Base-by-base conservation (phyloP, 768 basidiomycete genomes). In the Trametes cingulata region DNA sequence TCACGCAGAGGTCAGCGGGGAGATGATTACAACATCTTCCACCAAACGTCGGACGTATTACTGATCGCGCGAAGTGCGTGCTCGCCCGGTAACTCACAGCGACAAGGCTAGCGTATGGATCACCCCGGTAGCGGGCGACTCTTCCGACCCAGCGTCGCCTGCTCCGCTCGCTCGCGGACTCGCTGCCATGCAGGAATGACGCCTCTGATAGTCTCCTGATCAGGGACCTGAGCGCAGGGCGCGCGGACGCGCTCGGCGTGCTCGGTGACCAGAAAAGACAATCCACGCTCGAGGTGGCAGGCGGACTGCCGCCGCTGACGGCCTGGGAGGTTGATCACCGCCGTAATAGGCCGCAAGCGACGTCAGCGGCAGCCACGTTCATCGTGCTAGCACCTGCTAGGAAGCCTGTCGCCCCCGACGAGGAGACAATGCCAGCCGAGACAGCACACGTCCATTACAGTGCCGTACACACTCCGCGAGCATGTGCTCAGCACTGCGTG, bases 381-480 rank as follows among this genome's bases (percentile, higher is more conserved):
- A 22, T 15, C 19, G 35, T 22, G 52, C 41, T 35, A 33, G 42
- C 19, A 14, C 52, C 27, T 5, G 29, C 19, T 7, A 46, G 54
- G 54, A 29, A 55, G 42, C 36, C 54, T 22, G 15, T 47, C 35
- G 20, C 54, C 54, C 19, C 20, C 45, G 17, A 20, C 35, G 39
- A 27, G 55, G 45, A 56, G 45, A 37, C 52, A 19, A n/a, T 22
- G 2, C 9, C 22, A 20, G 20, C 45, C 20, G 9, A 8, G 20
- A 27, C 46, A 33, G 8, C 50, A 24, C 37, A 39, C 27, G 41
- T 22, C 41, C 25, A 20, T 20, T 43, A 39, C 27, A 35, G 41
- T 45, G 52, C 52, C 42, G 52, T 46, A 55, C 45, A 35, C 54
- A 55, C 54, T 47, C 54, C 43, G 54, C 54, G 43, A 55, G 35